phyloP scores from a whole-genome alignment of 2,329 filamentous ascomycete species.

The Trichoderma koningiopsis region DNA sequence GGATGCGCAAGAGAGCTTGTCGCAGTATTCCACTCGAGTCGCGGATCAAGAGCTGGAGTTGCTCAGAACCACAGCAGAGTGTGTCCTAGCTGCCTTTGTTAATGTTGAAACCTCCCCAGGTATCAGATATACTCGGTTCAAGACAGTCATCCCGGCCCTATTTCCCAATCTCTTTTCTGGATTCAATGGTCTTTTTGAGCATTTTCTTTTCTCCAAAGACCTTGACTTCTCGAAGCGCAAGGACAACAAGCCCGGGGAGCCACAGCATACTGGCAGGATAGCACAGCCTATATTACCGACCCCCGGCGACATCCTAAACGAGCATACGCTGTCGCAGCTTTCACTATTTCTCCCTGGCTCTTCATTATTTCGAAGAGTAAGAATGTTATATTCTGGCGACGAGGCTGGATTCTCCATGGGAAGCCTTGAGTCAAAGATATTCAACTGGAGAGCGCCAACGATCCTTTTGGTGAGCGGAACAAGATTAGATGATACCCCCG shows the following conservation, averaged over 20 bases:
- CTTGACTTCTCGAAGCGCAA: slow-evolving; percentile 64
- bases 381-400: slow-evolving; percentile 69
- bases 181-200: slow-evolving; percentile 70
- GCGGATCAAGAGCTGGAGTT: slow-evolving; percentile 57
- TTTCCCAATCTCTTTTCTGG: slow-evolving; percentile 69
- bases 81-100: slow-evolving; percentile 66
- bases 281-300: slow-evolving; percentile 55
- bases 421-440: slow-evolving; percentile 72
- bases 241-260: slow-evolving; percentile 28
- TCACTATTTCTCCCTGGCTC: slow-evolving; percentile 71
- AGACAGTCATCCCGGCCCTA: slow-evolving; percentile 58
- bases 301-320: slow-evolving; percentile 62
- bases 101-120: slow-evolving; percentile 65
- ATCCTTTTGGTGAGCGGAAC: slow-evolving; percentile 70
- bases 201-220: slow-evolving; percentile 74
- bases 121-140: slow-evolving; percentile 64
- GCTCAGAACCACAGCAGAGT: slow-evolving; percentile 64
- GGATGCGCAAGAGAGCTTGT: slow-evolving; percentile 64
- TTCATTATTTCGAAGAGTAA: slow-evolving; percentile 65
- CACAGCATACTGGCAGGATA: slow-evolving; percentile 29
- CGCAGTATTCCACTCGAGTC: slow-evolving; percentile 60
- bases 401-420: slow-evolving; percentile 76
- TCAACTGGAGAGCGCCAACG: slow-evolving; percentile 76
- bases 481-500: slow-evolving; percentile 54
- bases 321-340: slow-evolving; percentile 67